Conservation (phyloP, 352 stramenopile species). For the Phytophthora pinifolia region DNA sequence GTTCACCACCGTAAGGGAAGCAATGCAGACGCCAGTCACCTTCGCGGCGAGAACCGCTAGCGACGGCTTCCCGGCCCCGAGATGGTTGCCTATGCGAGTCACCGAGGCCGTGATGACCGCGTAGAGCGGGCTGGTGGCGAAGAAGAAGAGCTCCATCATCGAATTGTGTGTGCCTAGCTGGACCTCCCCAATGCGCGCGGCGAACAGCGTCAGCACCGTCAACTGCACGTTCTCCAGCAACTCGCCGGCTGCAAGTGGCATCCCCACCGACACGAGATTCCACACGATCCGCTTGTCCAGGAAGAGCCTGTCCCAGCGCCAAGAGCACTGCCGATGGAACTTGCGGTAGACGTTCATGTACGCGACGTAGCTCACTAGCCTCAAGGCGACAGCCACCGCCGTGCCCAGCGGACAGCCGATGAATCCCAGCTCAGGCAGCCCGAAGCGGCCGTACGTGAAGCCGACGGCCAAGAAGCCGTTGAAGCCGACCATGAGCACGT, state of each 20-base stretch:
- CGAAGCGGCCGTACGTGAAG: constrained; percentile 65
- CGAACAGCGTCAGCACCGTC: constrained; percentile 73
- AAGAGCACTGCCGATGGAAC: constrained; percentile 45
- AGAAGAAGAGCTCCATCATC: constrained; percentile 88
- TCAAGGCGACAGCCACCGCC: constrained; percentile 44
- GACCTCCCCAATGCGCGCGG: constrained; percentile 63
- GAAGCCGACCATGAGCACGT: constrained; percentile 54
- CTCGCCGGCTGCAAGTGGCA: constrained; percentile 55
- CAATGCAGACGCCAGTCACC: constrained; percentile 49
- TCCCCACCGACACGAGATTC: constrained; percentile 47
- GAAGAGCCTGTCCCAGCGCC: constrained; percentile 47
- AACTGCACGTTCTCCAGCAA: constrained; percentile 82
- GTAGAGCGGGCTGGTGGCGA: constrained; percentile 74
- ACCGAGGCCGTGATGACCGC: constrained; percentile 65
- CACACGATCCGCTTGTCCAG: constrained; percentile 40
- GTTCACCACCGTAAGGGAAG: constrained; percentile 43
- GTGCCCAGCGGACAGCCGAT: constrained; percentile 78
- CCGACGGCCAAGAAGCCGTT: constrained; percentile 58
- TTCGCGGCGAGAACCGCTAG: constrained; percentile 53
- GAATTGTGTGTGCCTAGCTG: constrained; percentile 78
- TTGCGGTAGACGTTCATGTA: constrained; percentile 69
- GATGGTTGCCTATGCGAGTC: constrained; percentile 63
- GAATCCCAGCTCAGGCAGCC: constrained; percentile 60
- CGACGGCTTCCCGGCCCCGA: constrained; percentile 45
- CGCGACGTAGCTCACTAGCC: constrained; percentile 48